phyloP scores from a whole-genome alignment of 2,329 filamentous ascomycete species.

The Diaporthe ampelina region DNA sequence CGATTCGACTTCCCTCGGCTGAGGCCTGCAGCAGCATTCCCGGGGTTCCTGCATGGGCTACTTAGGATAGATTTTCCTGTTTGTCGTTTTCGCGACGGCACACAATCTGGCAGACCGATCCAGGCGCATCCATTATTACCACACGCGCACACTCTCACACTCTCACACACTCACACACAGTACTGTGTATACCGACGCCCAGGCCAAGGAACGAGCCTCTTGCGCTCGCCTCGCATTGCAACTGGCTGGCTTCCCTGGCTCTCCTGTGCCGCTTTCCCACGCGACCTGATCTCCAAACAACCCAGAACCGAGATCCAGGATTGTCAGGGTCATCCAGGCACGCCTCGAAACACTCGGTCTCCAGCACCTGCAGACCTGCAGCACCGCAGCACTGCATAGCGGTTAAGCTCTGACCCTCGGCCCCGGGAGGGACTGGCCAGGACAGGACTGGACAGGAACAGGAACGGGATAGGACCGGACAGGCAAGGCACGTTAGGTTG shows the following conservation, averaged over 20 bases:
- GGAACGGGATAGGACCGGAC: constrained; percentile 23
- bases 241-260: background rate
- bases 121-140: background rate
- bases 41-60: background rate
- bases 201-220: background rate
- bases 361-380: constrained; percentile 34
- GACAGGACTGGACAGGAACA: constrained; percentile 15
- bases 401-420: constrained; percentile 30
- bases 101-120: constrained; percentile 2
- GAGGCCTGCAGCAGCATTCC: background rate
- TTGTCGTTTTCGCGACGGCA: constrained; percentile 12
- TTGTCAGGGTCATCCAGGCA: constrained; percentile 41
- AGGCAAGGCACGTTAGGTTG: background rate
- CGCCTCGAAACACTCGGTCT: constrained; percentile 39
- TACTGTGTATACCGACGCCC: background rate
- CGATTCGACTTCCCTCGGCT: constrained; percentile 7
- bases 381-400: constrained; percentile 23
- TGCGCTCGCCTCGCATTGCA: constrained; percentile 16
- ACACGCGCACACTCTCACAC: too few relatives aligned
- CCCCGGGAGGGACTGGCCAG: constrained; percentile 25
- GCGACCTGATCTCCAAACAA: constrained; percentile 24
- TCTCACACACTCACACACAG: background rate
- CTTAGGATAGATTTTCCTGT: background rate
- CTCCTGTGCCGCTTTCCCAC: constrained; percentile 26
- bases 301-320: constrained; percentile 30